Percentiles rank a stretch among this genome's conserved stretches.
Conservation (phyloP, 768 basidiomycete genomes). For the Suillus subluteus region DNA sequence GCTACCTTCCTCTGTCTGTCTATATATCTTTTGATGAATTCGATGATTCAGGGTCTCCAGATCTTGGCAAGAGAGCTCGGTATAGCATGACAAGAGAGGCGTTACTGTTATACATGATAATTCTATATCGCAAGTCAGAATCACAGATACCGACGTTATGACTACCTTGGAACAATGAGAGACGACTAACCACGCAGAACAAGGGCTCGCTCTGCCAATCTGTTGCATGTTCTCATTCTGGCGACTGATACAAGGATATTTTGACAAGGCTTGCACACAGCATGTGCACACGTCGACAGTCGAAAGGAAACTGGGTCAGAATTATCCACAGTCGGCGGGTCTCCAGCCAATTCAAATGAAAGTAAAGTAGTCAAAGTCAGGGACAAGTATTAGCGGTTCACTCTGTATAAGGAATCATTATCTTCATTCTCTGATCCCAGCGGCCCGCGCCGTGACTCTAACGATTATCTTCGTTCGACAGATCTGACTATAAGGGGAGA, state of each 20-base stretch:
- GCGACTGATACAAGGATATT: constrained; percentile 48
- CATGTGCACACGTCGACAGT: not conserved
- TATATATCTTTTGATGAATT: not conserved
- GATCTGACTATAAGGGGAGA: no score
- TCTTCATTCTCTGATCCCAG: no score
- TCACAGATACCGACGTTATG: not conserved
- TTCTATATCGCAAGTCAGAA: not conserved
- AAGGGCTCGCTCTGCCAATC: constrained; percentile 74
- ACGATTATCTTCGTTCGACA: no score
- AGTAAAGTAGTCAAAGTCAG: no score
- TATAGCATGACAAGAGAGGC: not conserved
- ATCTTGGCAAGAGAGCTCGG: not conserved
- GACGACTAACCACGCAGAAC: constrained; percentile 68
- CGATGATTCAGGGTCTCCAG: not conserved
- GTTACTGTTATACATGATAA: not conserved
- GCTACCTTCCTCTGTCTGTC: not conserved
- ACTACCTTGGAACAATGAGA: constrained; percentile 61
- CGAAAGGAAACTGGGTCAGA: not conserved
- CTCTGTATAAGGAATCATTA: no score
- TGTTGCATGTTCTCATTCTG: constrained; percentile 88
- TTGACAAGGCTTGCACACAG: not conserved
- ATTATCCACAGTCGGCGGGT: no score
- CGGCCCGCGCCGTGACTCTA: no score
- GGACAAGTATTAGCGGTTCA: no score
- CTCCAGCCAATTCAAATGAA: no score